These are phyloP conservation scores for Bolboschoenoplectus hybrid DNA, from an alignment of 202 grass and related monocot species.

Conservation along the genomic window DNA sequence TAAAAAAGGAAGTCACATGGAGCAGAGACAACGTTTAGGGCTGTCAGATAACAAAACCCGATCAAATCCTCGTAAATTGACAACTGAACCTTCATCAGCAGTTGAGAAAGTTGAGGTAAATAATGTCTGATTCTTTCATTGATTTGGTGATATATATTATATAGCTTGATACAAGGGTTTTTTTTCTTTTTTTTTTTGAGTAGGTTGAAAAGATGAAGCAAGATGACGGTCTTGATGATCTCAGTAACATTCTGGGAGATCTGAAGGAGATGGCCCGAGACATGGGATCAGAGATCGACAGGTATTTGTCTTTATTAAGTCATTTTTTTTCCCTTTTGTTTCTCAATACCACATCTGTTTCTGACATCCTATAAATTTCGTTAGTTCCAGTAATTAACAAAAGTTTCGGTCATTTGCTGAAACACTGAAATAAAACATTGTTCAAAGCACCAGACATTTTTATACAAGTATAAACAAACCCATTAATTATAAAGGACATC, in stretches of 20 bases:
- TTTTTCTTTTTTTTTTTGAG: constrained; percentile 12
- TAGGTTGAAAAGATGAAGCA: constrained; percentile 96
- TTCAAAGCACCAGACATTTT: background rate
- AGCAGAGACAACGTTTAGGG: constrained; percentile 78
- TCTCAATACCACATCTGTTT: constrained; percentile 1
- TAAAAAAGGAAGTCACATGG: constrained; percentile 68
- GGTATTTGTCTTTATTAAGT: constrained; percentile 40
- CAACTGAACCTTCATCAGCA: constrained; percentile 53
- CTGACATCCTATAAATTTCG: constrained; percentile 4
- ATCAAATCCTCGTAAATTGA: constrained; percentile 45
- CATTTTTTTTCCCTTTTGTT: background rate
- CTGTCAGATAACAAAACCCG: constrained; percentile 44
- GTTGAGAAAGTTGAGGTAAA: constrained; percentile 89
- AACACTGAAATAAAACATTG: background rate
- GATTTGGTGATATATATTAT: constrained; percentile 11
- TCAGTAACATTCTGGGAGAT: constrained; percentile 70
- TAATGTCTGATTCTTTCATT: constrained; percentile 10
- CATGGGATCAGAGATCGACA: constrained; percentile 91
- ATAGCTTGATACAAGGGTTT: constrained; percentile 2
- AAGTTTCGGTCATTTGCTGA: constrained; percentile 12
- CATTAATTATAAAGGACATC: background rate
- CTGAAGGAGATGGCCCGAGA: constrained; percentile 87
- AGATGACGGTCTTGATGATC: constrained; percentile 68
- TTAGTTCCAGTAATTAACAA: background rate
- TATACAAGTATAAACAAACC: constrained; percentile 12